A percentile compares a stretch with the other conserved stretches of the same genome.
phyloP scores from a whole-genome alignment of 2,329 filamentous ascomycete genomes.

The Ophiostoma piceae region DNA sequence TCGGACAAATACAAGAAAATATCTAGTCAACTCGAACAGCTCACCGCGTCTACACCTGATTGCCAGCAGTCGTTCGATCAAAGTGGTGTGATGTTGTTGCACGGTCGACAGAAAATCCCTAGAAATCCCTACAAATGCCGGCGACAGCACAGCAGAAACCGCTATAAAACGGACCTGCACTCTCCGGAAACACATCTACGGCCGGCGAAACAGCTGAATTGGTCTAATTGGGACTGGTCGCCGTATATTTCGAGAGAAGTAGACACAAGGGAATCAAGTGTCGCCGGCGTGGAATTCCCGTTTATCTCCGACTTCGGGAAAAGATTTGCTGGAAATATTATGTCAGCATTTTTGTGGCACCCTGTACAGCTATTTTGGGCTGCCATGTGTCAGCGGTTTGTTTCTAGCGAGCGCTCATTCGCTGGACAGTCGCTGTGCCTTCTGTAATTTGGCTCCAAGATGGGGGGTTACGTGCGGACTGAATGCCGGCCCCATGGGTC shows the following conservation, averaged over 20 bases:
- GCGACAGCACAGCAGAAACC: neutral
- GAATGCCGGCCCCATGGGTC: neutral
- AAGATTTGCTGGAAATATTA: neutral
- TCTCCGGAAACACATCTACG: conserved; percentile 2
- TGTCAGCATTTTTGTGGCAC: neutral
- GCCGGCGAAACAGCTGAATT: conserved; percentile 4
- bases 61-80: neutral
- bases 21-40: neutral
- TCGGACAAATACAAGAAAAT: neutral
- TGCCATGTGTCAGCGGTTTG: neutral
- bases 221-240: conserved; percentile 1
- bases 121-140: neutral
- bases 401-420: neutral
- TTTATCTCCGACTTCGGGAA: conserved; percentile 14
- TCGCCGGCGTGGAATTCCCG: neutral
- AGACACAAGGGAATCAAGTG: no score
- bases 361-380: neutral
- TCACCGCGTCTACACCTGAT: neutral
- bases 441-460: neutral
- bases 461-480: neutral
- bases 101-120: neutral
- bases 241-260: no score
- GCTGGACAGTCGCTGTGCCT: neutral
- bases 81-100: conserved; percentile 11
- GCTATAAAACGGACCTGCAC: neutral